Percentiles rank a stretch among this genome's conserved stretches.
phyloP scores from a whole-genome alignment of 1,284 basidiomycete genomes.

The Takashimella tepidaria region DNA sequence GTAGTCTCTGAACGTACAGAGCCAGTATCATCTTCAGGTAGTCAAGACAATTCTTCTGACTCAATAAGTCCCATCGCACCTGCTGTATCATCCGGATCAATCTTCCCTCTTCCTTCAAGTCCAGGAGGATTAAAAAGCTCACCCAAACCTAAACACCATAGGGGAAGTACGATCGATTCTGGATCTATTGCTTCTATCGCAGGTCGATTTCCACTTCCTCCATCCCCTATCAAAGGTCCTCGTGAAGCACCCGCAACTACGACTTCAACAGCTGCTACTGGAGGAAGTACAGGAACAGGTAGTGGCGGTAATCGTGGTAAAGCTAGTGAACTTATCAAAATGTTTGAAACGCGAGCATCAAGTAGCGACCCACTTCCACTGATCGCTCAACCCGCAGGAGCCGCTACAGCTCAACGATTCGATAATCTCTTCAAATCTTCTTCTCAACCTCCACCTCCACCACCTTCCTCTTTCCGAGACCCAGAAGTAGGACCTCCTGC shows the following conservation, averaged over 20 bases:
- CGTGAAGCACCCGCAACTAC: constrained; percentile 19
- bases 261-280: not conserved
- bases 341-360: constrained; percentile 27
- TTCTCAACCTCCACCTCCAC: no score
- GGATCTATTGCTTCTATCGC: constrained; percentile 14
- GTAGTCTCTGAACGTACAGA: constrained; percentile 10
- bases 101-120: no score
- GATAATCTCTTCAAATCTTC: constrained; percentile 9
- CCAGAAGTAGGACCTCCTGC: constrained; percentile 4
- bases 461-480: constrained; percentile 5
- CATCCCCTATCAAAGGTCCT: constrained; percentile 24
- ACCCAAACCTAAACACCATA: not conserved
- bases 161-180: not conserved
- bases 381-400: not conserved
- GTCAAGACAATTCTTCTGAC: constrained; percentile 1
- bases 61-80: not conserved
- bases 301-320: not conserved
- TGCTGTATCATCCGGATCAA: no score
- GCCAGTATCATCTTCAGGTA: constrained; percentile 7
- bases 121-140: not conserved
- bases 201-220: constrained; percentile 23
- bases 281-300: no score
- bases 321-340: constrained; percentile 37
- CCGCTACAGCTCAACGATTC: not conserved
- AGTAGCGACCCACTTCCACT: not conserved